Base-by-base conservation (phyloP, 352 stramenopile genomes). In the Phytophthora sp. region DNA sequence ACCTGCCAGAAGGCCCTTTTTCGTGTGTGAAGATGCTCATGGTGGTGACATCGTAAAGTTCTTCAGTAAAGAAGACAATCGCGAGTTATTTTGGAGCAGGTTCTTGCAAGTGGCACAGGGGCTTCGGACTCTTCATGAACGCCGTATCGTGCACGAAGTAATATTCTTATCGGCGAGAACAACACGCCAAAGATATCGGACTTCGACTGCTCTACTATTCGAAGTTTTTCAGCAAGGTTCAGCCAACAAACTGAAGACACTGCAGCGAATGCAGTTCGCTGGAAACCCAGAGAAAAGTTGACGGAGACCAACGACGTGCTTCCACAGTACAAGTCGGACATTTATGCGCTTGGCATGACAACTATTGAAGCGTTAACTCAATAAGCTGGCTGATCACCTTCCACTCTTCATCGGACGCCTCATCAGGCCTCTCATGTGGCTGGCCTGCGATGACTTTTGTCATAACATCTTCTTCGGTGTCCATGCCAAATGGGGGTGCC, bases 131-230 rank as follows among this genome's bases (percentile, higher is more conserved):
- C 62, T 96, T 1, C 84, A 96, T 57, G 18, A 38, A 1, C 52
- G 70, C 20, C 41, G 59, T 5, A 68, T 87, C 28, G 62, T 96
- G 17, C 87, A 96, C 61, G 77, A 85, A 81, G 66, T 31, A 96
- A 96, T 62, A 58, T 96, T 32, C 66, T 96, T 10, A 54, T 95
- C 4, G 79, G 80, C 31, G 56, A 68, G 48, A 41, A 72, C 32
- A 48, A 57, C 7, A 50, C 32, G 1, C 51, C 58, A 5, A 69
- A 72, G 44, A 55, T 76, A 11, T 59, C 49, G 38, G 67, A 72
- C 54, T 76, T 76, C 48, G 49, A 55, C 30, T 66, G 52, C 37
- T 37, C 38, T 38, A 43, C 32, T 23, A 59, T 67, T 32, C 53
- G 61, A 20, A 24, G 34, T 10, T n/a, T 64, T 12, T 69, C 61